phyloP scores from a whole-genome alignment of 2,329 filamentous ascomycete genomes.

The Colletotrichum nymphaeae region DNA sequence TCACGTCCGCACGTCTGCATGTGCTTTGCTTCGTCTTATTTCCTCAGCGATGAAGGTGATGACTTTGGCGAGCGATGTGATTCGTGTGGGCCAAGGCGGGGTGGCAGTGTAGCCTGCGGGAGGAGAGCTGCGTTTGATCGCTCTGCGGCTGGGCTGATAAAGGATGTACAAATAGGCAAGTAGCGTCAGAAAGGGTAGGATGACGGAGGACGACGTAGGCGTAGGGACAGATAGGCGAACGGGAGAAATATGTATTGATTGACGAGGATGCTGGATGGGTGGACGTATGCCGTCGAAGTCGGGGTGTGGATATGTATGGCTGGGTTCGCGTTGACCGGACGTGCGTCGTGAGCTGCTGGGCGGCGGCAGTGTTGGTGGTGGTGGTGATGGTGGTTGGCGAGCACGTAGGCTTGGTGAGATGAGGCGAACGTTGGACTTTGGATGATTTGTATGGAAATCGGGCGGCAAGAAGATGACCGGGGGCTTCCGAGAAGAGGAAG shows the following conservation, averaged over 20 bases:
- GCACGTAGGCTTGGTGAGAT: constrained; percentile 2
- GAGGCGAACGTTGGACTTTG: constrained; percentile 8
- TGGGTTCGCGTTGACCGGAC: constrained; percentile 9
- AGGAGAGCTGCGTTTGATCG: constrained; percentile 3
- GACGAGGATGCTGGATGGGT: background rate
- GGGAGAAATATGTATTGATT: background rate
- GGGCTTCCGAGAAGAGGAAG: constrained; percentile 15
- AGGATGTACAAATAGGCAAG: background rate
- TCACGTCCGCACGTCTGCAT: background rate
- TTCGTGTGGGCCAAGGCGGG: constrained; percentile 12
- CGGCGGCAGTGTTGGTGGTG: background rate
- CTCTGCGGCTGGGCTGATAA: constrained; percentile 10
- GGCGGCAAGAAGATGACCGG: constrained; percentile 25
- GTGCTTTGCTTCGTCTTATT: background rate
- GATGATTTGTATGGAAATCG: constrained; percentile 29
- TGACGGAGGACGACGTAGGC: constrained; percentile 2
- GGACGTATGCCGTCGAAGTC: background rate
- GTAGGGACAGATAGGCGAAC: constrained; percentile 8
- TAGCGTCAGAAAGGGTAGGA: constrained; percentile 5
- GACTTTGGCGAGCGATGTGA: constrained; percentile 1
- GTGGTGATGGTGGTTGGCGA: background rate
- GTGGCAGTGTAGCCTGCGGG: constrained; percentile 14
- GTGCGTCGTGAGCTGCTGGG: constrained; percentile 4
- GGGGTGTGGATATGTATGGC: constrained; percentile 10
- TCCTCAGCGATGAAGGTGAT: background rate